These are phyloP conservation scores for Rhynchosporium secalis DNA, from an alignment of 2,329 filamentous ascomycete genomes.

Conservation along the genomic window DNA sequence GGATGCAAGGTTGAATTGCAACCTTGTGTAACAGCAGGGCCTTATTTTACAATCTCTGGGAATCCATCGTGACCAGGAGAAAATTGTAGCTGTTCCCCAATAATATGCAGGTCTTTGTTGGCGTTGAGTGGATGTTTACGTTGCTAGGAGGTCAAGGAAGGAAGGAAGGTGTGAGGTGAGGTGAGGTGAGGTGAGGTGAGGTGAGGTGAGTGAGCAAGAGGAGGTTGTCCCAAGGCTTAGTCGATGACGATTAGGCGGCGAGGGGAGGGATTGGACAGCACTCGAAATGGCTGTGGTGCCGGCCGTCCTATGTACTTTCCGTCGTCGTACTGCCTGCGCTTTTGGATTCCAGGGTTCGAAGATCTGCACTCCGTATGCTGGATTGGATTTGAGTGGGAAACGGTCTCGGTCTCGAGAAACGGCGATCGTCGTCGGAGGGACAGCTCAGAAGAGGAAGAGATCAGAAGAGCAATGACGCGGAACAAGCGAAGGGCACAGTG, in stretches of 20 bases:
- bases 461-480: neutral
- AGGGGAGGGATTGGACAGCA: neutral
- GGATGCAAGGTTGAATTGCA: neutral
- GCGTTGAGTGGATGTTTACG: neutral
- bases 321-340: neutral
- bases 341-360: constrained; percentile 11
- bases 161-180: neutral
- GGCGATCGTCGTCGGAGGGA: constrained; percentile 8
- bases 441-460: constrained; percentile 5
- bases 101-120: neutral
- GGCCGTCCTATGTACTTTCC: neutral
- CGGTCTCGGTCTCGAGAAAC: neutral
- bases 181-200: neutral
- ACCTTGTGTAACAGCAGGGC: neutral
- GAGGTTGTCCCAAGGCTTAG: constrained; percentile 11
- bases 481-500: neutral
- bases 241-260: constrained; percentile 13
- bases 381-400: neutral
- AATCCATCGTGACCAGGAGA: constrained; percentile 18
- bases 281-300: neutral
- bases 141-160: constrained; percentile 1
- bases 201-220: neutral
- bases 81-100: neutral
- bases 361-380: constrained; percentile 5
- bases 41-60: constrained; percentile 13